Base-by-base conservation (phyloP, 768 basidiomycete genomes). In the Gelatoporia subvermispora region DNA sequence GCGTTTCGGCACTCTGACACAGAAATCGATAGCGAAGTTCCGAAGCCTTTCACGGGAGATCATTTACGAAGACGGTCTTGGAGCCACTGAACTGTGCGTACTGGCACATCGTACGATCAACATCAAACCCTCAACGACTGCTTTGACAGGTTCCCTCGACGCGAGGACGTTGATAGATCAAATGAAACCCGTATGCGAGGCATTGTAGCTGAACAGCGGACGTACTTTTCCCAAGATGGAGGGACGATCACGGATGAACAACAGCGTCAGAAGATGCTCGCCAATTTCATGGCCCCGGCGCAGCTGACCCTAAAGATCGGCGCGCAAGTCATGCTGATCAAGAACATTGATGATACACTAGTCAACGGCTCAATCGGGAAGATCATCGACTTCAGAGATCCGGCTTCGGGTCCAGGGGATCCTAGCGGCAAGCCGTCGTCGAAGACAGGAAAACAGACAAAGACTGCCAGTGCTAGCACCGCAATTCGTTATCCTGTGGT, bases 361-460 rank as follows among this genome's bases (percentile, higher is more conserved):
- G 96, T 97, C 39, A 99, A 99, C 60, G 96, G 96, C 1, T 91
- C 84, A 48, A 88, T 96, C 76, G 96, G 96, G 8, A 82, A 79
- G 36, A 78, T 99, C 17, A 58, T 86, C 23, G 76, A 79, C 3
- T 99, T 99, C 65, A 69, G 71, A 28, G 82, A 84, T 50, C 77
- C 78, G 1, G 62, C 64, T 35, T 24, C 18, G 21, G 40, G 16
- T 54, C 18, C 35, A 8, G 23, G 57, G 49, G 11, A 53, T 54
- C 36, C 71, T 34, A 58, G 65, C 34, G 72, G 73, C 28, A 61
- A 55, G 45, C 50, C 58, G 21, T 52, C 51, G 34, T 43, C 58
- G 8, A 50, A 56, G 36, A 36, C 38, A 2, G 37, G 45, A 15
- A 53, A 54, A 31, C 53, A 50, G 17, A 15, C 41, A 8, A 56